Percentiles rank a stretch among this genome's conserved stretches.
These are phyloP conservation scores for Candida schatavii DNA, from an alignment of 805 yeast species.

Conservation along the genomic window DNA sequence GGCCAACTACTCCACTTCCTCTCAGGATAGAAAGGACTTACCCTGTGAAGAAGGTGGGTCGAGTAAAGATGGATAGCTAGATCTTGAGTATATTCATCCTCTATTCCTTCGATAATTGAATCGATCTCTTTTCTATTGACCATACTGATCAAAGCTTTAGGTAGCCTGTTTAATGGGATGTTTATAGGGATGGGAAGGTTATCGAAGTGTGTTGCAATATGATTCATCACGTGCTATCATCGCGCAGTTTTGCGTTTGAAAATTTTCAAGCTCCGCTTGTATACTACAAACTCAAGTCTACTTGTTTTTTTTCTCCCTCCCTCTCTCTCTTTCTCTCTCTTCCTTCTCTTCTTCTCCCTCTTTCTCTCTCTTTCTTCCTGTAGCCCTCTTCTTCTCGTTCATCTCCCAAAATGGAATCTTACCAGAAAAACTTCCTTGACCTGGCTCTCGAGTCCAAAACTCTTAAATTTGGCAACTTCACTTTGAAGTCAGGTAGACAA, in stretches of 20 bases:
- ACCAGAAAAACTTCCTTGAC: constrained; percentile 69
- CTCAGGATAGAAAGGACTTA: constrained; percentile 34
- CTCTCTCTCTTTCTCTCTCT: not conserved
- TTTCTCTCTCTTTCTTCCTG: not conserved
- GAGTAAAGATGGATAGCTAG: constrained; percentile 66
- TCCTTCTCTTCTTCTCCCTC: constrained; percentile 1
- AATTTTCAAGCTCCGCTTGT: not conserved
- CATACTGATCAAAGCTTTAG: not conserved
- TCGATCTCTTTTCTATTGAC: constrained; percentile 15
- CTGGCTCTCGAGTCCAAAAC: constrained; percentile 81
- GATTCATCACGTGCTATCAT: not conserved
- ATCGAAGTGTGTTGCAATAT: not conserved
- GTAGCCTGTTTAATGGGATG: not conserved
- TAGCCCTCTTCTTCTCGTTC: constrained; percentile 2
- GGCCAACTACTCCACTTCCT: constrained; percentile 65
- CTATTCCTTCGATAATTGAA: constrained; percentile 33
- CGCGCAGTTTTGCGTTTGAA: not conserved
- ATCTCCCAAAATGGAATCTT: constrained; percentile 32
- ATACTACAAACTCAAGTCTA: too few species aligned
- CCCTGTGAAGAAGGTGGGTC: constrained; percentile 42
- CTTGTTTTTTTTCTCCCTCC: not conserved
- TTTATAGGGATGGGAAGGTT: not conserved
- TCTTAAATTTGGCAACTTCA: constrained; percentile 82
- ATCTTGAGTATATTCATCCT: constrained; percentile 51
- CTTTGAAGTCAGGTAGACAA: constrained; percentile 84